Percentiles rank a stretch among this genome's conserved stretches.
These are phyloP conservation scores for Aspergillus chevalieri DNA, from an alignment of 2,329 filamentous ascomycete species.

Conservation along the genomic window DNA sequence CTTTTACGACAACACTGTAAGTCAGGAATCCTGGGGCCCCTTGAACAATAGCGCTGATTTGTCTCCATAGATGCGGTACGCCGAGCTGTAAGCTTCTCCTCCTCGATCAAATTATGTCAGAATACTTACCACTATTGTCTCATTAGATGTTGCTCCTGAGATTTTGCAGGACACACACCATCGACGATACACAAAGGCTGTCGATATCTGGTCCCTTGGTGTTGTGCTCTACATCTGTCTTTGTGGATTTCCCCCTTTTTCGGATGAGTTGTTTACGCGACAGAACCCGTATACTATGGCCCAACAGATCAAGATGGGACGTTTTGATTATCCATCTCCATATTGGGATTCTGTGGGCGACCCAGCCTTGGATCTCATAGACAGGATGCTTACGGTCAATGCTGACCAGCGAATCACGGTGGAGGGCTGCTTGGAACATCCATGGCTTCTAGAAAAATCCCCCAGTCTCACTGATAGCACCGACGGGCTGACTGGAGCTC, in stretches of 20 bases:
- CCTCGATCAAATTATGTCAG: background rate
- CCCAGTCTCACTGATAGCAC: slow-evolving; percentile 74
- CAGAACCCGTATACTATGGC: slow-evolving; percentile 82
- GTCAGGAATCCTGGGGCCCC: slow-evolving; percentile 17
- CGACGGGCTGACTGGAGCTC: slow-evolving; percentile 81
- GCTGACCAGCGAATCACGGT: slow-evolving; percentile 77
- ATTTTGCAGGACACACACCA: slow-evolving; percentile 77
- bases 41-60: slow-evolving; percentile 16
- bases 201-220: slow-evolving; percentile 95
- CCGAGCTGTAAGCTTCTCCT: slow-evolving; percentile 62
- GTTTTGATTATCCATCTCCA: slow-evolving; percentile 90
- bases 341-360: slow-evolving; percentile 92
- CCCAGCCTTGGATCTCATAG: slow-evolving; percentile 83
- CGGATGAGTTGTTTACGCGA: slow-evolving; percentile 75
- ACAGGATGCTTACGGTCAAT: slow-evolving; percentile 87
- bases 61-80: slow-evolving; percentile 63
- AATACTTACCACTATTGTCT: slow-evolving; percentile 8
- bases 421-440: slow-evolving; percentile 84
- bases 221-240: slow-evolving; percentile 96
- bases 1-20: slow-evolving; percentile 88
- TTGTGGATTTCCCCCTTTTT: slow-evolving; percentile 95
- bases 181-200: slow-evolving; percentile 86
- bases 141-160: slow-evolving; percentile 78
- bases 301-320: slow-evolving; percentile 81
- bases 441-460: slow-evolving; percentile 67